Percentiles rank a stretch among this genome's conserved stretches.
Evolutionary conservation across 345 rosid genomes (phyloP).

Genomic region (Eucalyptus tenuipes): DNA sequence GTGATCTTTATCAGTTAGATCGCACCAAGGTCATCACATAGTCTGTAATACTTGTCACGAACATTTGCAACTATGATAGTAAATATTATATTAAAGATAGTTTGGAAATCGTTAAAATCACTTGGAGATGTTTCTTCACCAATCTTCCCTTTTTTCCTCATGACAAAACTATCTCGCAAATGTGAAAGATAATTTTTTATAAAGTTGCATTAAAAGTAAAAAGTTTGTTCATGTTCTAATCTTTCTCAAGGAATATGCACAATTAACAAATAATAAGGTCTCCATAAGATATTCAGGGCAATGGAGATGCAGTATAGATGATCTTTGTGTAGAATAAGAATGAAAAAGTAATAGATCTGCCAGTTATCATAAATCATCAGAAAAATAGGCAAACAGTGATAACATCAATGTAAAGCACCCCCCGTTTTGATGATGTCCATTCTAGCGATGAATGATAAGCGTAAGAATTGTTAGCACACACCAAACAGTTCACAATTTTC

Average conservation of each 20-base stretch:
- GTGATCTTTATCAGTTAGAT: not conserved
- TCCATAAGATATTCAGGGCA: not conserved
- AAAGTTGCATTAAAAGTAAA: not conserved
- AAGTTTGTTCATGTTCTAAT: not conserved
- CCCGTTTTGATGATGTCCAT: not conserved
- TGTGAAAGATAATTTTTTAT: not conserved
- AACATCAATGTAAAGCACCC: not conserved
- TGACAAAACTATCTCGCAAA: too few relatives aligned
- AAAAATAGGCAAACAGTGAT: not conserved
- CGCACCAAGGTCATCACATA: not conserved
- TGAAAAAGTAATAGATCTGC: not conserved
- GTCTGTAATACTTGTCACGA: not conserved
- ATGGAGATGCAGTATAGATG: not conserved
- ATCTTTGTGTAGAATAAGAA: not conserved
- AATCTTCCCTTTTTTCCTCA: not conserved
- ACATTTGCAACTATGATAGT: not conserved
- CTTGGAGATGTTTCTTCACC: not conserved
- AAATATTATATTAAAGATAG: too few relatives aligned
- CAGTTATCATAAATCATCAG: accelerated
- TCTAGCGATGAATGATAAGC: not conserved
- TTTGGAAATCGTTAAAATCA: not conserved
- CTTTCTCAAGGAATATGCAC: not conserved
- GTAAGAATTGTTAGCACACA: not conserved
- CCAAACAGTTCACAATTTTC: not conserved
- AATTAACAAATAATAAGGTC: not conserved